Percentiles rank a stretch among this genome's conserved stretches.
phyloP scores from a whole-genome alignment of 768 basidiomycete species.

The Mycena olivaceomarginata region DNA sequence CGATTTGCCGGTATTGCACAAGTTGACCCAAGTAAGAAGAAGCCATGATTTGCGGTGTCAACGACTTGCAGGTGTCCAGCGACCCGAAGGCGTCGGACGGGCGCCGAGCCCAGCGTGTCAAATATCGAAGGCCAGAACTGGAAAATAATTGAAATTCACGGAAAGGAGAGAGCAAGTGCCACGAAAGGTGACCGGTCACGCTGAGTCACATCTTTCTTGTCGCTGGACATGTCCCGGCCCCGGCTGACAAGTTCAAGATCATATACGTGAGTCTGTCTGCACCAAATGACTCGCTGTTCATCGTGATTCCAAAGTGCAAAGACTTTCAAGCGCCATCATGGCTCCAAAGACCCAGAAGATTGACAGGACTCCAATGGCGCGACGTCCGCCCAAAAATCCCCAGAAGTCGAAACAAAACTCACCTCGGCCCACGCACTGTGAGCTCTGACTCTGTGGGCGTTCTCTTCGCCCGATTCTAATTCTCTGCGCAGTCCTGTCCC shows the following conservation, averaged over 20 bases:
- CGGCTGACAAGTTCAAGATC: constrained; percentile 6
- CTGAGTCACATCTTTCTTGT: too few relatives aligned
- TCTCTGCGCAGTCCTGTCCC: constrained; percentile 17
- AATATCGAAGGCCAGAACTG: too few relatives aligned
- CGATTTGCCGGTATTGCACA: too few relatives aligned
- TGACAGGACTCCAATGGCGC: background rate
- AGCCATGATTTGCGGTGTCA: too few relatives aligned
- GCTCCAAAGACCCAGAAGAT: background rate
- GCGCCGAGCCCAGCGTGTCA: too few relatives aligned
- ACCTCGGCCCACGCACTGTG: constrained; percentile 57
- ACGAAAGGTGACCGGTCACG: too few relatives aligned
- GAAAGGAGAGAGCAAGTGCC: too few relatives aligned
- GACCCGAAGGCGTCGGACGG: too few relatives aligned
- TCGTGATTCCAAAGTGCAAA: background rate
- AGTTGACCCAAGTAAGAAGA: too few relatives aligned
- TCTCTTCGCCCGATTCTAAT: background rate
- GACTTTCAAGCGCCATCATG: constrained; percentile 10
- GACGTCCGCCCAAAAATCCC: background rate
- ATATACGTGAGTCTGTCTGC: constrained; percentile 26
- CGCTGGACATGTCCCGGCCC: constrained; percentile 23
- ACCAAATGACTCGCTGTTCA: background rate
- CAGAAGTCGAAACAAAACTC: background rate
- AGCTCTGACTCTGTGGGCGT: constrained; percentile 10
- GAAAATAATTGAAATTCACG: too few relatives aligned
- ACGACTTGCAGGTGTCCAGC: too few relatives aligned